Evolutionary conservation across 257 asterid genomes (phyloP), one percentile per base, ranked within the genome.

Genomic region (Handroanthus guayacan): DNA sequence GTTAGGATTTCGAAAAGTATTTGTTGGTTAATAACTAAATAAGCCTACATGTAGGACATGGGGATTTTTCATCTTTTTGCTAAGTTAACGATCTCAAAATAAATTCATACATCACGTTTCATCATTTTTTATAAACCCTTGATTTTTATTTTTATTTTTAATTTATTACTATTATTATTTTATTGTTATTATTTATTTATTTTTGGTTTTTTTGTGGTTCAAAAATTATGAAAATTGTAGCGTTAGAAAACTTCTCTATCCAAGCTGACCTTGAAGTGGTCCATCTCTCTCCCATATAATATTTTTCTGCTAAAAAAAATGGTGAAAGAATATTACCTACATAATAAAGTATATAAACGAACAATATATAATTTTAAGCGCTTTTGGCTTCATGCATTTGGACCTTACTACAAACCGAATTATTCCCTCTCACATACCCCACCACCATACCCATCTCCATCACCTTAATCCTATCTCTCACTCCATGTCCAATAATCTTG

Each of bases 381-480:
- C 79, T 89, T 89, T 92, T 91, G 98, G 89, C 91, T 69, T 62
- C 81, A 85, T 78, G 84, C 93, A 66, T 44, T 88, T 85, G 98
- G 91, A 92, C 83, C 75, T 63, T 92, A 81, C 89, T 78, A 73
- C 88, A 78, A 75, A 81, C 57, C 80, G 89, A 80, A 81, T 90
- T 75, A 84, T 89, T 89, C 97, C 58, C 77, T 43, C 69, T 1
- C 75, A 50, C 74, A 6, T 67, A 39, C 84, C 87, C 84, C 79
- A 81, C 78, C 81, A 62, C 69, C 61, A 54, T 67, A 20, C 13
- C 72, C 31, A 57, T 66, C 75, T 48, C 70, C 17, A 25, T 52
- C 70, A 12, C 31, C 3, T 60, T 36, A 45, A 72, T 66, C 67
- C 78, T 55, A 12, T 50, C 72, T 45, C 69, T 58, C 45, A 9